Conservation (phyloP, 345 rosid genomes). For the Eucalyptus cloeziana region DNA sequence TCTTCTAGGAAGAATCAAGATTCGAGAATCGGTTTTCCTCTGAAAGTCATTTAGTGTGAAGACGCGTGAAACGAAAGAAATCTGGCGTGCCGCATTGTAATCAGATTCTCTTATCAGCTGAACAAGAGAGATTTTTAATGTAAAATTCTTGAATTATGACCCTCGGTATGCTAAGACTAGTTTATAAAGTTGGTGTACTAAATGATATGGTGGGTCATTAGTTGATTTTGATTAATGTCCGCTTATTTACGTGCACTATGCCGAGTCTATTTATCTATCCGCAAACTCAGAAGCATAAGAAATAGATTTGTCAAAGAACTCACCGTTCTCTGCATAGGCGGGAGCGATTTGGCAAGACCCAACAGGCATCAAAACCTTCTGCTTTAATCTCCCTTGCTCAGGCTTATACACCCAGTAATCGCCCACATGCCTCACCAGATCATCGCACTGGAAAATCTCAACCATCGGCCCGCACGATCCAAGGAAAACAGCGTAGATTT, state of each 20-base stretch:
- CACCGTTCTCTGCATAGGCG: slow-evolving; percentile 30
- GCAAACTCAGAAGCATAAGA: background rate
- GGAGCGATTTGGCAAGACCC: slow-evolving; percentile 79
- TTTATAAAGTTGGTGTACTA: background rate
- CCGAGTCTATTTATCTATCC: background rate
- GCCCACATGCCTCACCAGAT: slow-evolving; percentile 34
- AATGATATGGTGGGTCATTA: background rate
- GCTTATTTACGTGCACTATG: background rate
- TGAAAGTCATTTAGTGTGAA: background rate
- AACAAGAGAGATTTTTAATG: background rate
- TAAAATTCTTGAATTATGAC: background rate
- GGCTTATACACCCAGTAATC: slow-evolving; percentile 73
- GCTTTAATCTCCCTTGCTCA: slow-evolving; percentile 33
- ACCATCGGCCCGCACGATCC: slow-evolving; percentile 78
- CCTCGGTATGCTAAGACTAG: background rate
- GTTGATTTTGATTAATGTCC: background rate
- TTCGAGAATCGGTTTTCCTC: background rate
- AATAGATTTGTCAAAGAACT: background rate
- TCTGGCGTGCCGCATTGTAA: background rate
- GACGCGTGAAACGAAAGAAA: background rate
- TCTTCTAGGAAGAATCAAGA: background rate
- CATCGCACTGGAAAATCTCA: slow-evolving; percentile 72
- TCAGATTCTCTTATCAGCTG: background rate
- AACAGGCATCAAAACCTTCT: slow-evolving; percentile 61
- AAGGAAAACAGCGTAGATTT: slow-evolving; percentile 37